A percentile compares a stretch with the other conserved stretches of the same genome.
Evolutionary conservation across 306 rosid species (phyloP).

Genomic region (Quercus variabilis): DNA sequence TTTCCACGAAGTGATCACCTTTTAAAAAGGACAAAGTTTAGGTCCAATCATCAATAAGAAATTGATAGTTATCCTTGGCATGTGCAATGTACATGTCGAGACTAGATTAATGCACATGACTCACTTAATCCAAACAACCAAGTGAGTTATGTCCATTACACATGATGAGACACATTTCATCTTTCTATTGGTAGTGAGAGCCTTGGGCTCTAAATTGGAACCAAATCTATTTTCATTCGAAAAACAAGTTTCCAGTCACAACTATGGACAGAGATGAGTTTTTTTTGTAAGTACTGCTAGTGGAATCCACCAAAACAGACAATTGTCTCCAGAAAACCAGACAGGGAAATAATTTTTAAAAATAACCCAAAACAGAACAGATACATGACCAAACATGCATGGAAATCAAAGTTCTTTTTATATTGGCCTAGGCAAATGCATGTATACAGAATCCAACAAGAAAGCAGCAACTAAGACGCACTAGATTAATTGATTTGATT

Average conservation of each 20-base stretch:
- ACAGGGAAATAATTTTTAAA: background rate
- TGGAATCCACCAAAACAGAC: background rate
- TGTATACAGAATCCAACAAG: background rate
- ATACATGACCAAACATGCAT: background rate
- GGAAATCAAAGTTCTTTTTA: background rate
- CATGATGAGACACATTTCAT: no score
- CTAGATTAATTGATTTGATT: conserved; percentile 7
- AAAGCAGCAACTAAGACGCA: background rate
- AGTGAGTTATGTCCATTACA: no score
- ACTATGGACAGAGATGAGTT: background rate
- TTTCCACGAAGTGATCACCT: background rate
- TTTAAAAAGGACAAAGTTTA: background rate
- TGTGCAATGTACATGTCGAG: no score
- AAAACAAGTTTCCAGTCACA: background rate
- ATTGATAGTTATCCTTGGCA: no score
- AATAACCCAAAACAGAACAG: background rate
- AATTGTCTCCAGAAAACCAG: background rate
- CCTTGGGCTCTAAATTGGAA: no score
- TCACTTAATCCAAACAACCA: no score
- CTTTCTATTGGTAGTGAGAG: no score
- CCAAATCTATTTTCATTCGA: no score
- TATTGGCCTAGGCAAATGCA: background rate
- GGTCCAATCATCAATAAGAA: no score
- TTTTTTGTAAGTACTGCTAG: background rate
- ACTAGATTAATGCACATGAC: no score